phyloP scores from a whole-genome alignment of 2,329 filamentous ascomycete species.

The Aspergillus sp. region DNA sequence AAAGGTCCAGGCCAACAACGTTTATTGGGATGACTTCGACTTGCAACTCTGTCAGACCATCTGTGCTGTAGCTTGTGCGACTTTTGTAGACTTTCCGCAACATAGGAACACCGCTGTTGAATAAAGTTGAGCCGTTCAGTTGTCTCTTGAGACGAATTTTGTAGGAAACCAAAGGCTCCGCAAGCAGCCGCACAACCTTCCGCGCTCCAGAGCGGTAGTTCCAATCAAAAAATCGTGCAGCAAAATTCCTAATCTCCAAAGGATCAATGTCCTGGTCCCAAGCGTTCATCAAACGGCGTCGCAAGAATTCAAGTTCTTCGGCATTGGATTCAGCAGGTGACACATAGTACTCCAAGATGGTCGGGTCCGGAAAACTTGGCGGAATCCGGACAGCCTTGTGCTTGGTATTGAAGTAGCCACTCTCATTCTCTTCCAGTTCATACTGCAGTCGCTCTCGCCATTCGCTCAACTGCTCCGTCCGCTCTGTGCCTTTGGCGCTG shows the following conservation, averaged over 20 bases:
- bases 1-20: conserved; percentile 70
- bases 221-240: conserved; percentile 80
- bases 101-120: conserved; percentile 46
- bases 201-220: conserved; percentile 67
- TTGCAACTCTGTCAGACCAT: conserved; percentile 68
- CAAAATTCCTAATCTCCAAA: conserved; percentile 63
- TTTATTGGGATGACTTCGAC: conserved; percentile 69
- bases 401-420: conserved; percentile 67
- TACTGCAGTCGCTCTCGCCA: conserved; percentile 69
- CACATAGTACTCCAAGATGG: conserved; percentile 79
- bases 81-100: conserved; percentile 62
- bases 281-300: conserved; percentile 39
- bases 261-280: conserved; percentile 63
- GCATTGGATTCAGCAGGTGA: conserved; percentile 71
- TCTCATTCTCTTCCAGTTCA: conserved; percentile 78
- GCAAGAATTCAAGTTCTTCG: conserved; percentile 51
- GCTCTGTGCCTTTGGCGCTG: conserved; percentile 42
- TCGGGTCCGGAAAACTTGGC: conserved; percentile 69
- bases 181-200: conserved; percentile 75
- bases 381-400: conserved; percentile 71
- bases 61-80: conserved; percentile 65
- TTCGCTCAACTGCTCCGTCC: conserved; percentile 39
- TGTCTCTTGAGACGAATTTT: conserved; percentile 36
- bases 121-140: conserved; percentile 23
- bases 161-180: conserved; percentile 67